A percentile compares a stretch with the other conserved stretches of the same genome.
These are phyloP conservation scores for Echeveria elegans DNA, from an alignment of 164 flowering plant genomes.

Conservation along the genomic window DNA sequence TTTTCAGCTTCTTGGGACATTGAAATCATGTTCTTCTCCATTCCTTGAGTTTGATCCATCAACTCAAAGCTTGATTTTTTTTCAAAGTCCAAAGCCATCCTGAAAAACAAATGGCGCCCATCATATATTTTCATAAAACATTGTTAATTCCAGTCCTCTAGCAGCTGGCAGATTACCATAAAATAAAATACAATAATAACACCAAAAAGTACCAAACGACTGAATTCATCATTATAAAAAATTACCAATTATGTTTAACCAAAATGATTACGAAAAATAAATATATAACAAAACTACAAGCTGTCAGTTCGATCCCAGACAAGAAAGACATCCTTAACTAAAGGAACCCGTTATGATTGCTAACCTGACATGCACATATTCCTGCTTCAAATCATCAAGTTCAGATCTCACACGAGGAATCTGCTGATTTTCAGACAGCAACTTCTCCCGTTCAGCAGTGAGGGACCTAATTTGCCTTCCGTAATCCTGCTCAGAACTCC, in stretches of 20 bases:
- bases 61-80: conserved; percentile 75
- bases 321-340: neutral
- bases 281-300: neutral
- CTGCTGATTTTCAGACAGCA: conserved; percentile 66
- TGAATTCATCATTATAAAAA: neutral
- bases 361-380: conserved; percentile 82
- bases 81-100: conserved; percentile 77
- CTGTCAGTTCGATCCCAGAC: neutral
- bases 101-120: conserved; percentile 15
- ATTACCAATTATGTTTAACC: neutral
- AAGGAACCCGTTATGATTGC: conserved; percentile 1
- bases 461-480: conserved; percentile 58
- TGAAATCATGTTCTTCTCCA: conserved; percentile 85
- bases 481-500: conserved; percentile 48
- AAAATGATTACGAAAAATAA: neutral
- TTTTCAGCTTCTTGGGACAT: conserved; percentile 97
- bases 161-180: neutral
- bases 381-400: conserved; percentile 73
- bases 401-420: conserved; percentile 58
- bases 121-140: neutral
- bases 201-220: neutral
- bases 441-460: conserved; percentile 44
- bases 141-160: neutral
- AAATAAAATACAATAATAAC: neutral
- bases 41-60: conserved; percentile 72